Base-by-base conservation (phyloP, 2,329 filamentous ascomycete species). In the Myrmaecium sp. region DNA sequence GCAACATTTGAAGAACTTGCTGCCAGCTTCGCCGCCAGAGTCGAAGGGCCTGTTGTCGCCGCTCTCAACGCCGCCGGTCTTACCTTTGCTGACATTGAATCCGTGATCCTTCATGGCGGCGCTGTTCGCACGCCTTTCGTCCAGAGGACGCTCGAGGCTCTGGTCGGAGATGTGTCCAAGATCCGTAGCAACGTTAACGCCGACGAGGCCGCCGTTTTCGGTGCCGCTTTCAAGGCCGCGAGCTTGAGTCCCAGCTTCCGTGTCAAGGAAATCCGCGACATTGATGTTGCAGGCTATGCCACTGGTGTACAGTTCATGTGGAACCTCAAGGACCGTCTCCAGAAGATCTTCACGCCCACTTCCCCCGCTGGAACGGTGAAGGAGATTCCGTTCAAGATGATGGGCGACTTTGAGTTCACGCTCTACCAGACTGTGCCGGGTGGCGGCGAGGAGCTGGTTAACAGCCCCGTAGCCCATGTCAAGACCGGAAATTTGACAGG, bases 191-290 rank as follows among this genome's bases (percentile, higher is more conserved):
- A 91, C 42, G 89, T 98, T 46, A 98, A 98, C 57, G 79, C 86
- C 7, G 89, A 98, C 43, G 89, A 98, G 55, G 78, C 89, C 14
- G 89, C 89, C 26, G 89, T 92, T 6, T 92, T 95, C 51, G 89
- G 89, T 41, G 86, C 89, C 29, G 84, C 78, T 15, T 95, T 98
- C 64, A 81, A 84, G 46, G 89, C 81, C 26, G 89, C 89, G 27
- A 73, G 81, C 40, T 65, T 98, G 31, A 94, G 82, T 55, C 83
- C 86, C 21, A 86, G 79, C 49, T 98, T 98, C 71, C 76, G 83
- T 34, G 89, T 98, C 47, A 98, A 95, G 64, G 89, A 95, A 46
- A 98, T 98, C 37, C 68, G 79, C 32, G 70, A 79, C 27, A 66
- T 62, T n/a, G 89, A 98, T 41, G 70, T 67, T 13, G 68, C 79